Conservation (phyloP, 805 yeast genomes). For the Debaryomyces castellii region DNA sequence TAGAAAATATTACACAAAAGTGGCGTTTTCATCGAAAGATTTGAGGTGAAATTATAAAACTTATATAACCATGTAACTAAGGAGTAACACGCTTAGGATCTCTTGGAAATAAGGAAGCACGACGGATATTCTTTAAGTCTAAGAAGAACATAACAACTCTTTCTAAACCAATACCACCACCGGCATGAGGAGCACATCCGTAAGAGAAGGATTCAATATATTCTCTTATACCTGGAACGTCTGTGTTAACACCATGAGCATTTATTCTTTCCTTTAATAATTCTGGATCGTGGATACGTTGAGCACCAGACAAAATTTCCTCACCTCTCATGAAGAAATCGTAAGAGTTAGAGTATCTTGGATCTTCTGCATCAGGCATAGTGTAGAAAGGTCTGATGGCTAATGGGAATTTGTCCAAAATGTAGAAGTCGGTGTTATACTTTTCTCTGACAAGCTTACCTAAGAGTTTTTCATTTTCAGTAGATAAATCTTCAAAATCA, state of each 20-base stretch:
- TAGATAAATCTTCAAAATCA: conserved; percentile 85
- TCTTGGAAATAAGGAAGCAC: conserved; percentile 99
- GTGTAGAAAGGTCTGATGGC: conserved; percentile 98
- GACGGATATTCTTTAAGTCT: conserved; percentile 94
- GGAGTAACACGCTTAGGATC: conserved; percentile 95
- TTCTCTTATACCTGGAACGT: conserved; percentile 79
- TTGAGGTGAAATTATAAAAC: not conserved
- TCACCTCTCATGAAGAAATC: conserved; percentile 99
- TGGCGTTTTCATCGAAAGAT: not conserved
- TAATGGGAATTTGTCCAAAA: conserved; percentile 96
- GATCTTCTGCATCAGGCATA: conserved; percentile 94
- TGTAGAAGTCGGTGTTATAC: conserved; percentile 96
- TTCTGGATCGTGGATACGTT: conserved; percentile 94
- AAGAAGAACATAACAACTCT: conserved; percentile 98
- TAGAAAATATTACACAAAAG: not conserved
- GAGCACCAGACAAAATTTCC: conserved; percentile 99
- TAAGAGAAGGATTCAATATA: conserved; percentile 89
- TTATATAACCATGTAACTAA: conserved; percentile 21
- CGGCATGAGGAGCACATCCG: conserved; percentile 99
- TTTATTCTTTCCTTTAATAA: conserved; percentile 79
- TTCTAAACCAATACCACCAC: conserved; percentile 99
- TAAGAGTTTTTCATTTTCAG: conserved; percentile 91
- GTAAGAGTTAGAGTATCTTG: conserved; percentile 93
- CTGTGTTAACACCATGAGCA: conserved; percentile 79
- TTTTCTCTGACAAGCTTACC: conserved; percentile 91